These are phyloP conservation scores for Paecilomyces niveus DNA, from an alignment of 2,329 filamentous ascomycete genomes.

Conservation along the genomic window DNA sequence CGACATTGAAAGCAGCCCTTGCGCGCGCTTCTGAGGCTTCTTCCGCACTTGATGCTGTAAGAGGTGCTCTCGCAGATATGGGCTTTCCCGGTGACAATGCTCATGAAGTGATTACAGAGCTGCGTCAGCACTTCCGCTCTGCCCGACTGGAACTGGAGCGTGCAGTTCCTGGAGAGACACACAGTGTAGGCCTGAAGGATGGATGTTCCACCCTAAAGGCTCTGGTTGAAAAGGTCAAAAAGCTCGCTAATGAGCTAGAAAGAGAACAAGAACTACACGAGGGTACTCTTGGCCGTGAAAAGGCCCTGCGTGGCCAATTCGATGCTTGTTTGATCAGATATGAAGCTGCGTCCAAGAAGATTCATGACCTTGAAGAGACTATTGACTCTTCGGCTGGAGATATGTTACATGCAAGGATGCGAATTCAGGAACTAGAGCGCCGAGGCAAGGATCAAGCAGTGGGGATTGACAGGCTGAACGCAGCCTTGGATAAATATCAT, in stretches of 20 bases:
- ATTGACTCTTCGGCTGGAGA: conserved; percentile 38
- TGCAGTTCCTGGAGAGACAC: conserved; percentile 37
- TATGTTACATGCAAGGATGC: conserved; percentile 38
- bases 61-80: conserved; percentile 27
- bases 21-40: conserved; percentile 32
- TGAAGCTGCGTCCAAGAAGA: conserved; percentile 29
- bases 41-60: conserved; percentile 26
- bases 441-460: conserved; percentile 33
- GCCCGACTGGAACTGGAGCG: conserved; percentile 39
- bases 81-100: conserved; percentile 30
- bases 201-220: conserved; percentile 33
- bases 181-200: conserved; percentile 28
- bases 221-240: conserved; percentile 31
- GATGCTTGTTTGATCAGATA: conserved; percentile 32
- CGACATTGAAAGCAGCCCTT: conserved; percentile 28
- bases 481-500: conserved; percentile 37
- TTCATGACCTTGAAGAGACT: conserved; percentile 30
- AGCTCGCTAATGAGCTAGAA: conserved; percentile 26
- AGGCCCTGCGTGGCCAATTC: conserved; percentile 37
- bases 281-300: conserved; percentile 31
- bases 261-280: conserved; percentile 24
- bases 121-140: conserved; percentile 33
- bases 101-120: conserved; percentile 26
- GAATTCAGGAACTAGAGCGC: conserved; percentile 34
- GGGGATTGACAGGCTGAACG: conserved; percentile 35